These are phyloP conservation scores for Puccinia polysora DNA, from an alignment of 1,284 basidiomycete species.

Conservation along the genomic window DNA sequence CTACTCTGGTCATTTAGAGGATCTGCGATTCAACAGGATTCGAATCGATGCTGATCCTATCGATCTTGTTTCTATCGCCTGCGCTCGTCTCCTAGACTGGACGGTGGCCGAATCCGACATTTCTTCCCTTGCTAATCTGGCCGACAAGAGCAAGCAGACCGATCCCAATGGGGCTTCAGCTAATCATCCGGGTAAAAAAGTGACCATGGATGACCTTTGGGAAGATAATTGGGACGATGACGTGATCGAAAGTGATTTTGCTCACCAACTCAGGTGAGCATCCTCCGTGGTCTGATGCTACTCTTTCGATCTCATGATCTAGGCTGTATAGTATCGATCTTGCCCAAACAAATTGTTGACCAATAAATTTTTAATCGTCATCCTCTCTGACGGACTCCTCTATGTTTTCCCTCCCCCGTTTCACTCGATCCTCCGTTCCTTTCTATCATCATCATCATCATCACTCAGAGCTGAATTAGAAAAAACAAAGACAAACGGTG, in stretches of 20 bases:
- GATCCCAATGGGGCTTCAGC: background rate
- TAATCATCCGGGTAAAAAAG: constrained; percentile 5
- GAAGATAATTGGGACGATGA: constrained; percentile 45
- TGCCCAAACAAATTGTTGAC: too few species aligned
- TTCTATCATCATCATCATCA: too few species aligned
- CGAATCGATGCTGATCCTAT: too few species aligned
- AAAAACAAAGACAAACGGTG: constrained; percentile 21
- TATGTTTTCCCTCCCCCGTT: background rate
- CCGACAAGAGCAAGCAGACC: background rate
- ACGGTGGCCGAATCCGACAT: constrained; percentile 37
- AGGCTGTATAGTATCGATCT: too few species aligned
- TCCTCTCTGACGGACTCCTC: background rate
- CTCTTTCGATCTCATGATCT: too few species aligned
- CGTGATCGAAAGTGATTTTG: constrained; percentile 42
- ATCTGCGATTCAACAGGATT: too few species aligned
- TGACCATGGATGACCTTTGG: constrained; percentile 42
- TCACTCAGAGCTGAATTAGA: constrained; percentile 41
- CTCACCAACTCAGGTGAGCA: constrained; percentile 42
- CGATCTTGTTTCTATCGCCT: background rate
- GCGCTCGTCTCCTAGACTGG: constrained; percentile 17
- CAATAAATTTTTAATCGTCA: background rate
- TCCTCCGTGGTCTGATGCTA: too few species aligned
- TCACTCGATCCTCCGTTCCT: background rate
- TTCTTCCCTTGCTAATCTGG: constrained; percentile 8
- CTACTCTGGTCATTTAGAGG: too few species aligned